These are phyloP conservation scores for Phoma sp. DNA, from an alignment of 2,329 filamentous ascomycete species.

Conservation along the genomic window DNA sequence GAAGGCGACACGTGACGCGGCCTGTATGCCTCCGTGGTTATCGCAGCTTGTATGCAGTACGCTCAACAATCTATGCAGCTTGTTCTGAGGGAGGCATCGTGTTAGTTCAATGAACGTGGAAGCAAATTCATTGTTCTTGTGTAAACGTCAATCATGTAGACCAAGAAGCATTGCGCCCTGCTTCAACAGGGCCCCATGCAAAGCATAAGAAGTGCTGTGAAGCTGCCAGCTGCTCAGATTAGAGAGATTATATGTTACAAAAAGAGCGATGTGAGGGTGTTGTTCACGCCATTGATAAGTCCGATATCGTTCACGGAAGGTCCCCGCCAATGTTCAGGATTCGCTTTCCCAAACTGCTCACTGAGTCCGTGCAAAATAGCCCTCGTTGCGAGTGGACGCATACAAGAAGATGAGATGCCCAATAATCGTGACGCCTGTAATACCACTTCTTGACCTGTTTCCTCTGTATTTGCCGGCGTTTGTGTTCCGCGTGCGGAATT, in stretches of 20 bases:
- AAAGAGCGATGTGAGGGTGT: not conserved
- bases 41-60: too few relatives aligned
- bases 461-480: not conserved
- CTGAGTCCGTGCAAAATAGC: not conserved
- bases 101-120: not conserved
- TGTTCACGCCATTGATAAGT: not conserved
- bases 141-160: too few relatives aligned
- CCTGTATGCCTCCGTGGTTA: not conserved
- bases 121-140: too few relatives aligned
- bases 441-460: not conserved
- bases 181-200: too few relatives aligned
- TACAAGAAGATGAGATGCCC: not conserved
- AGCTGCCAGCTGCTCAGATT: too few relatives aligned
- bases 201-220: too few relatives aligned
- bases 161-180: too few relatives aligned
- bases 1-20: not conserved
- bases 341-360: slow-evolving; percentile 16
- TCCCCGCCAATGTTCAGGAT: slow-evolving; percentile 7
- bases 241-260: too few relatives aligned
- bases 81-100: too few relatives aligned
- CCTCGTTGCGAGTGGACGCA: not conserved
- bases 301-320: slow-evolving; percentile 4
- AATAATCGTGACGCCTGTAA: not conserved
- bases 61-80: too few relatives aligned
- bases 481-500: slow-evolving; percentile 6